Conservation (phyloP, 2,329 filamentous ascomycete genomes). For the Phaeosphaeria sp. region DNA sequence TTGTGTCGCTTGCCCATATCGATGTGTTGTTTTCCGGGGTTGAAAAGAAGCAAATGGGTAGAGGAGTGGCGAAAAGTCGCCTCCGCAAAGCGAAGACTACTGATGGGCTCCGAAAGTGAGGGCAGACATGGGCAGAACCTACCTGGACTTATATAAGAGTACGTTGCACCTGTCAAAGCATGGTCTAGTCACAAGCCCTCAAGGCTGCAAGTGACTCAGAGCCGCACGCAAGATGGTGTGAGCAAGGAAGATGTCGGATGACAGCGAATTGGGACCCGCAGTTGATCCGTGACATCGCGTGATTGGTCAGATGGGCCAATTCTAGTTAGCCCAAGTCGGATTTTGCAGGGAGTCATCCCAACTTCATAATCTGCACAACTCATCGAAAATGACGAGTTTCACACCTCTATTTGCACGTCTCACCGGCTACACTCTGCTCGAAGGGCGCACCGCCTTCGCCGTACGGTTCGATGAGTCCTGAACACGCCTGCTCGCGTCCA, state of each 20-base stretch:
- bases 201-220: conserved; percentile 47
- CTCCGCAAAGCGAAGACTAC: conserved; percentile 36
- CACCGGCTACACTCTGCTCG: conserved; percentile 1
- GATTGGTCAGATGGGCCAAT: conserved; percentile 39
- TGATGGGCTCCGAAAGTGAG: conserved; percentile 26
- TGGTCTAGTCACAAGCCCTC: conserved; percentile 36
- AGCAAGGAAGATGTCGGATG: conserved; percentile 24
- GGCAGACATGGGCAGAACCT: conserved; percentile 15
- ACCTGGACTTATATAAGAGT: conserved; percentile 37
- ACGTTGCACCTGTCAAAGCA: conserved; percentile 26
- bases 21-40: conserved; percentile 5
- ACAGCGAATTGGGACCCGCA: conserved; percentile 25
- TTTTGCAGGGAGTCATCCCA: conserved; percentile 30
- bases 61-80: conserved; percentile 34
- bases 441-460: conserved; percentile 11
- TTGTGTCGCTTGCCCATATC: conserved; percentile 54
- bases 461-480: conserved; percentile 1
- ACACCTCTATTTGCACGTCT: conserved; percentile 25
- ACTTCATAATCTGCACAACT: conserved; percentile 18
- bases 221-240: conserved; percentile 36
- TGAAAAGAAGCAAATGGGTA: conserved; percentile 6
- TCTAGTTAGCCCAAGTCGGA: conserved; percentile 28
- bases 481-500: neutral
- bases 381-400: conserved; percentile 8
- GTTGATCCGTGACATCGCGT: conserved; percentile 28